phyloP scores from a whole-genome alignment of 2,329 filamentous ascomycete species.

The Aspergillus sp. region DNA sequence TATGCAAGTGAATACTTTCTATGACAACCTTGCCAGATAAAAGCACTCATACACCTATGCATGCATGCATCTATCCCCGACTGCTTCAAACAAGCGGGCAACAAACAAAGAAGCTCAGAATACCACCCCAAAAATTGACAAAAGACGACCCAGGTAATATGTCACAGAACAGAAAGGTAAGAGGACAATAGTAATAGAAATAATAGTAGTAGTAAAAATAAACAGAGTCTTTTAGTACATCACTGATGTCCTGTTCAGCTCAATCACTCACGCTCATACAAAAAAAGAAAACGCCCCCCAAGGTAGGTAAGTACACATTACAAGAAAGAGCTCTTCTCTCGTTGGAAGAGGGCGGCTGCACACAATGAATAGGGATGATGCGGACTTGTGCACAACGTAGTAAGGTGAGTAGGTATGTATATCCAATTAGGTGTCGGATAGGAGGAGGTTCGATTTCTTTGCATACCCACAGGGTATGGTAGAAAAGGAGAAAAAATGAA shows the following conservation, averaged over 20 bases:
- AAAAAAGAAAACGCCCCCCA: background rate
- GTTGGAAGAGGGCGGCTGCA: background rate
- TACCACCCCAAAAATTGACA: background rate
- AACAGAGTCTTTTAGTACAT: conserved; percentile 1
- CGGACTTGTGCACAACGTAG: too few species aligned
- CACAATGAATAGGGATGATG: background rate
- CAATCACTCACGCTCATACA: conserved; percentile 7
- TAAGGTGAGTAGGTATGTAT: too few species aligned
- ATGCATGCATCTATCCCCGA: too few species aligned
- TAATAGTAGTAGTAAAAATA: conserved; percentile 8
- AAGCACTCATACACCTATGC: too few species aligned
- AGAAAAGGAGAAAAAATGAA: background rate
- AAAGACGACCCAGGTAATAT: conserved; percentile 9
- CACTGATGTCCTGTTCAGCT: conserved; percentile 2
- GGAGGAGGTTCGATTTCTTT: too few species aligned
- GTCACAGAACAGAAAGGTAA: too few species aligned
- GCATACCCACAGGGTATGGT: too few species aligned
- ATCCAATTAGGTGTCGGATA: too few species aligned
- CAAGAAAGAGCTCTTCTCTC: conserved; percentile 8
- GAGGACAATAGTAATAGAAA: conserved; percentile 8
- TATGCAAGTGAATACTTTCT: too few species aligned
- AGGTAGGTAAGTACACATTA: conserved; percentile 12
- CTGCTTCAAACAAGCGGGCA: background rate
- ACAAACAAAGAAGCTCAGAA: background rate
- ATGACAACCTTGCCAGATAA: too few species aligned